Percentiles rank a stretch among this genome's conserved stretches.
These are phyloP conservation scores for Mucor irregularis DNA, from an alignment of 371 early-diverging fungal species.

Conservation along the genomic window DNA sequence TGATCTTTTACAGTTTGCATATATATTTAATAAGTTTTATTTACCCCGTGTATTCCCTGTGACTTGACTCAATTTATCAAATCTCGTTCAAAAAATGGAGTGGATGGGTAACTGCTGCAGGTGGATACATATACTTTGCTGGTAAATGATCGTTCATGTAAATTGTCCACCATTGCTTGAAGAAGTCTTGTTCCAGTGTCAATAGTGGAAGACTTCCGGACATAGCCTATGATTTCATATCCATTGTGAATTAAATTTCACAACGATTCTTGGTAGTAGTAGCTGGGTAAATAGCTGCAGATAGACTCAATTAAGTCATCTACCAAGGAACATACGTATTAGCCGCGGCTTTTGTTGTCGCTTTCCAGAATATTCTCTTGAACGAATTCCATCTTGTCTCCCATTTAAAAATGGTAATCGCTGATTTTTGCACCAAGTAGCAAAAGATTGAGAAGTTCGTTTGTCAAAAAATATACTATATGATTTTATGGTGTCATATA, in stretches of 20 bases:
- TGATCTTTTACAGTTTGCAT: too few species aligned
- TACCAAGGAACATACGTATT: conserved; percentile 7
- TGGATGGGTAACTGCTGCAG: too few species aligned
- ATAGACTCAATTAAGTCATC: conserved; percentile 11
- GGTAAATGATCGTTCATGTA: too few species aligned
- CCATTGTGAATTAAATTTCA: too few species aligned
- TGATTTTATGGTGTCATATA: not conserved
- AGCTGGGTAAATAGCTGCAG: conserved; percentile 9
- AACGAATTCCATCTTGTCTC: conserved; percentile 1
- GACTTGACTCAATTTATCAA: too few species aligned
- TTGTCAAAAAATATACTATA: conserved; percentile 5
- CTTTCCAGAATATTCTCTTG: conserved; percentile 8
- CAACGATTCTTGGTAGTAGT: conserved; percentile 16
- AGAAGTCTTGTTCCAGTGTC: conserved; percentile 4
- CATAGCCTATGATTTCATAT: too few species aligned
- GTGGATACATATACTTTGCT: too few species aligned
- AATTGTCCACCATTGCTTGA: conserved; percentile 7
- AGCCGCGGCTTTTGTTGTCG: conserved; percentile 1
- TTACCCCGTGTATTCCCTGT: too few species aligned
- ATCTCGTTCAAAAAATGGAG: too few species aligned
- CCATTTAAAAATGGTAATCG: conserved; percentile 4
- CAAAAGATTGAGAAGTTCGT: conserved; percentile 13
- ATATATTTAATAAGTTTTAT: too few species aligned
- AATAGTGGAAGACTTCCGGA: too few species aligned
- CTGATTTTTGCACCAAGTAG: conserved; percentile 4